Evolutionary conservation across 2,329 filamentous ascomycete species (phyloP), one percentile per base, ranked within the genome.

Genomic region (Didymella keratinophila): DNA sequence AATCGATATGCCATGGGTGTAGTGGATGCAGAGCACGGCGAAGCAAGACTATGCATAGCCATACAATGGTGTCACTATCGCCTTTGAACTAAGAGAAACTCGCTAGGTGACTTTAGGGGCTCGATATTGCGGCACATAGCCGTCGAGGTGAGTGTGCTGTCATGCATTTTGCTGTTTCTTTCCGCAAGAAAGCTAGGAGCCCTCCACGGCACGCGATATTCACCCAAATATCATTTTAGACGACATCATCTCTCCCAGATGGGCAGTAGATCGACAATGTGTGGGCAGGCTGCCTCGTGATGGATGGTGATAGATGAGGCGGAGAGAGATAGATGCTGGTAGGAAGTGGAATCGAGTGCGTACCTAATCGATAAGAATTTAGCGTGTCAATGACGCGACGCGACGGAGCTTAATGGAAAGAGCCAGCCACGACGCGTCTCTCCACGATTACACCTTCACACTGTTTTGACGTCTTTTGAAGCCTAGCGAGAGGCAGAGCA

Each of bases 351-450:
- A 10, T 21, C 2, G 6, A 6, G 20, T 21, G 16, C 11, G 12
- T 25, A 25, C 11, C 4, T 25, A 25, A 42, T 25, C 20, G 39
- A 23, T 25, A 42, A 42, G 39, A 16, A 25, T 7, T 42, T 61
- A 56, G 58, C 58, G 55, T 58, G 63, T 58, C 30, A 41, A 11
- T 44, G 50, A 58, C 63, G 61, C 56, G 63, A 58, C 63, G 61
- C 63, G 63, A 60, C 49, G 30, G 7, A 28, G 44, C 21, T 32
- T 27, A 39, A 32, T 48, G 43, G 54, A 56, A 50, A 36, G 9
- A 28, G 28, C 52, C 44, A 52, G 23, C 56, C 49, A 45, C 53
- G 25, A 27, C 28, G 45, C 18, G 3, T 28, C 21, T 52, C 28
- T 23, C 53, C 43, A 37, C 25, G 55, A 21, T 11, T 34, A 30